phyloP scores from a whole-genome alignment of 331 rosid species.

The Dryas integrifolia region DNA sequence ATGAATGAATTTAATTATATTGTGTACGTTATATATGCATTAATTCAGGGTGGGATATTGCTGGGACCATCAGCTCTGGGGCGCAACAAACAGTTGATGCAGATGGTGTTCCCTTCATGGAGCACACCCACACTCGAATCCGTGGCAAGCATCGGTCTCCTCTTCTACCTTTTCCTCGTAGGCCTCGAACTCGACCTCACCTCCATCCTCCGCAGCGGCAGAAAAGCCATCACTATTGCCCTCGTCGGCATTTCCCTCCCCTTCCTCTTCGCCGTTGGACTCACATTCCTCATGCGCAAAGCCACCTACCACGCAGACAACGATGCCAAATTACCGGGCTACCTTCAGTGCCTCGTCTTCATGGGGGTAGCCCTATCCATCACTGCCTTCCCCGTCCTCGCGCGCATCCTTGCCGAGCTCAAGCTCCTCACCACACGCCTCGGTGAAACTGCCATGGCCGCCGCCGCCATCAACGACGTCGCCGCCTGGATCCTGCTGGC shows the following conservation, averaged over 20 bases:
- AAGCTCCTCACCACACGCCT: constrained; percentile 46
- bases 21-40: too few species aligned
- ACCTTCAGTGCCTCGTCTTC: constrained; percentile 40
- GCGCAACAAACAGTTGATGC: constrained; percentile 30
- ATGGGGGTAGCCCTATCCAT: constrained; percentile 52
- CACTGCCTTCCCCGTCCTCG: constrained; percentile 62
- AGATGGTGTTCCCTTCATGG: constrained; percentile 46
- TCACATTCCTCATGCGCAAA: constrained; percentile 36
- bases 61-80: constrained; percentile 61
- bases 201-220: constrained; percentile 48
- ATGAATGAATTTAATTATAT: too few species aligned
- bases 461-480: constrained; percentile 56
- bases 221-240: constrained; percentile 47
- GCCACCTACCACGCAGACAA: constrained; percentile 11
- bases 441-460: constrained; percentile 51
- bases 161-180: constrained; percentile 51
- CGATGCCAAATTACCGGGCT: not conserved
- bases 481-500: constrained; percentile 56
- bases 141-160: constrained; percentile 49
- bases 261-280: constrained; percentile 36
- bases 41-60: constrained; percentile 53
- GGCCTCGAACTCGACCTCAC: constrained; percentile 53
- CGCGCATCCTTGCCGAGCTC: constrained; percentile 56
- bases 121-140: constrained; percentile 52
- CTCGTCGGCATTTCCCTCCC: constrained; percentile 52